These are phyloP conservation scores for Lipomyces anomalus DNA, from an alignment of 805 yeast genomes.

Conservation along the genomic window DNA sequence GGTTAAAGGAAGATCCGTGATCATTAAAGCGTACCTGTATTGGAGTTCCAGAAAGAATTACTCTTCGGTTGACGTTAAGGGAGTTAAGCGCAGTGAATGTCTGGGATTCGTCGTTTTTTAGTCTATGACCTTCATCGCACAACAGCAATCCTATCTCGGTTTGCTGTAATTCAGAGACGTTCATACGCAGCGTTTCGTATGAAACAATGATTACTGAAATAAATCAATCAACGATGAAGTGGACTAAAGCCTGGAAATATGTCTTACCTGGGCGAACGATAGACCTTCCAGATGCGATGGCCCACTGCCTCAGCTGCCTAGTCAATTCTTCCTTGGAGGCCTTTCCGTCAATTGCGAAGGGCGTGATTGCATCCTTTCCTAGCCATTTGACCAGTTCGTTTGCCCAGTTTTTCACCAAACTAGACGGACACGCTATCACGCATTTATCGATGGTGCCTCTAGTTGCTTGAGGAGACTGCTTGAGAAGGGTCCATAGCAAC, in stretches of 20 bases:
- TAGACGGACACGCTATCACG: constrained; percentile 91
- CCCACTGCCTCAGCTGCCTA: constrained; percentile 72
- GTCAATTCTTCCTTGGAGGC: constrained; percentile 50
- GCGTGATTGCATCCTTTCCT: constrained; percentile 83
- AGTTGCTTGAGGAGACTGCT: constrained; percentile 81
- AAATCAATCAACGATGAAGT: too few relatives aligned
- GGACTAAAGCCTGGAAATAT: too few relatives aligned
- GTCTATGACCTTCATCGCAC: constrained; percentile 81
- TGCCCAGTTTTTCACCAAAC: constrained; percentile 94
- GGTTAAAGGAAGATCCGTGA: not conserved
- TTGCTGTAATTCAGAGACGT: constrained; percentile 65
- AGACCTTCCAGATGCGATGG: constrained; percentile 76
- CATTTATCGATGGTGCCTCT: constrained; percentile 79
- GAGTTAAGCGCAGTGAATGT: constrained; percentile 83
- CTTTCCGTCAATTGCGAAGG: constrained; percentile 90
- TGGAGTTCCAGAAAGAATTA: constrained; percentile 92
- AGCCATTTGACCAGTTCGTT: constrained; percentile 93
- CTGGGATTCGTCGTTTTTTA: constrained; percentile 83
- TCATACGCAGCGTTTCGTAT: constrained; percentile 85
- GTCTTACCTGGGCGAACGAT: too few relatives aligned
- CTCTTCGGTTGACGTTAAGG: constrained; percentile 81
- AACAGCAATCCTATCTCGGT: constrained; percentile 80
- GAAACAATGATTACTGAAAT: constrained; percentile 90
- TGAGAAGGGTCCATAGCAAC: constrained; percentile 83
- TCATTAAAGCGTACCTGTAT: constrained; percentile 52